Percentiles rank a stretch among this genome's conserved stretches.
Evolutionary conservation across 805 yeast genomes (phyloP).

Genomic region (Candida awuae): DNA sequence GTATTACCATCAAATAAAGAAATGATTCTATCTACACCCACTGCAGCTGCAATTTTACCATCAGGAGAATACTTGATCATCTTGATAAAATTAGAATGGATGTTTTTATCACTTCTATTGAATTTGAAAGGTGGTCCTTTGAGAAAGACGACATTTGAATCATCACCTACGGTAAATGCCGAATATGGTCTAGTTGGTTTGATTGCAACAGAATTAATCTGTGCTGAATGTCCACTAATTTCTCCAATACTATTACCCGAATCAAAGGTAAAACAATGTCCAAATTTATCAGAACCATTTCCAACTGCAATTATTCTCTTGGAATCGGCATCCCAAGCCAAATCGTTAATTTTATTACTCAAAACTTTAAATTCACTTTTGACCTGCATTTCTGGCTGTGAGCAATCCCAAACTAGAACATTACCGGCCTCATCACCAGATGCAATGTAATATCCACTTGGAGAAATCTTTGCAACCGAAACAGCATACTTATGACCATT

Average conservation of each 20-base stretch:
- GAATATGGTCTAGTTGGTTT: slow-evolving; percentile 84
- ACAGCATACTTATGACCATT: slow-evolving; percentile 62
- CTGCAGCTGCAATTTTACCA: slow-evolving; percentile 68
- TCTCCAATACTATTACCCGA: slow-evolving; percentile 97
- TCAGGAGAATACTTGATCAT: slow-evolving; percentile 79
- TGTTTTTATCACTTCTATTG: slow-evolving; percentile 57
- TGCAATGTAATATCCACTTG: slow-evolving; percentile 84
- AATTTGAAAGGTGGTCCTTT: slow-evolving; percentile 95
- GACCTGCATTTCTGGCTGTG: slow-evolving; percentile 44
- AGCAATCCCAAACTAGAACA: slow-evolving; percentile 81
- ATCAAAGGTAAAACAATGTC: slow-evolving; percentile 89
- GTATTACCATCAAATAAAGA: slow-evolving; percentile 80
- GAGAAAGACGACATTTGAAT: slow-evolving; percentile 72
- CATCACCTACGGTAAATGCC: slow-evolving; percentile 90
- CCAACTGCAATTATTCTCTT: slow-evolving; percentile 89
- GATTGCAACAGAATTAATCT: slow-evolving; percentile 75
- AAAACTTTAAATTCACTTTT: slow-evolving; percentile 74
- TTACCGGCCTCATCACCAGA: slow-evolving; percentile 89
- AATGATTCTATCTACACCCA: slow-evolving; percentile 75
- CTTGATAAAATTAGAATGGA: slow-evolving; percentile 71
- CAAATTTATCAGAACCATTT: slow-evolving; percentile 83
- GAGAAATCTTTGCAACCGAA: slow-evolving; percentile 80
- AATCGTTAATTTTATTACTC: slow-evolving; percentile 70
- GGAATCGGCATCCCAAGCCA: slow-evolving; percentile 90
- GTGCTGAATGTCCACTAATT: slow-evolving; percentile 83